Percentiles rank a stretch among this genome's conserved stretches.
Conservation (phyloP, 2,329 filamentous ascomycete genomes). For the Neofusicoccum laricinum region DNA sequence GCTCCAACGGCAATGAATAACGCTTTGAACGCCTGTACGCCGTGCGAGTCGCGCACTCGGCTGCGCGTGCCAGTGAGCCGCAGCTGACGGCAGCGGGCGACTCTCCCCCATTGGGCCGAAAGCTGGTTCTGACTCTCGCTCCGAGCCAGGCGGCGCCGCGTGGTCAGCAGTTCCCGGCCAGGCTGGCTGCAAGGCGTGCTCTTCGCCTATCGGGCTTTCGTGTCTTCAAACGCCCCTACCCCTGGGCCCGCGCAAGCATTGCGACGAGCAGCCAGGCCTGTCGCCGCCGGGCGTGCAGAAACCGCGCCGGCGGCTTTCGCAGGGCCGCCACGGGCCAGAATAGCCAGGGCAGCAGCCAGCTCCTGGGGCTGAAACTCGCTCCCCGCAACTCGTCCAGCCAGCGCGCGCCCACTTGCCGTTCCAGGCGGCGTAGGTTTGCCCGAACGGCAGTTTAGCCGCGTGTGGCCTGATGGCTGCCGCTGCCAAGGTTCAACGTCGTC, state of each 20-base stretch:
- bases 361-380: constrained; percentile 2
- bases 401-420: not conserved
- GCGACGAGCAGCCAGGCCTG: not conserved
- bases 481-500: not conserved
- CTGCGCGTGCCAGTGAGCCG: not conserved
- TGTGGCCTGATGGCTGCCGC: constrained; percentile 6
- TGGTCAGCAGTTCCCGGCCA: not conserved
- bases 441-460: constrained; percentile 3
- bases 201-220: not conserved
- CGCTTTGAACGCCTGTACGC: not conserved
- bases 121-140: not conserved
- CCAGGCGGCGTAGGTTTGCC: not conserved
- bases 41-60: not conserved
- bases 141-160: not conserved
- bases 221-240: not conserved
- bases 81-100: not conserved
- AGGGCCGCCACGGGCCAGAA: not conserved
- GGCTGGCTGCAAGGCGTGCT: not conserved
- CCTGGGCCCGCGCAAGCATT: not conserved
- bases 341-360: not conserved
- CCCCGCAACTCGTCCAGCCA: not conserved
- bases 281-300: not conserved
- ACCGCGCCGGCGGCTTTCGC: not conserved
- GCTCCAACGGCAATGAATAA: not conserved
- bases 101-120: not conserved